Evolutionary conservation across 495 filamentous ascomycete species (phyloP), one percentile per base, ranked within the genome.

Genomic region (Aspergillus affinis): DNA sequence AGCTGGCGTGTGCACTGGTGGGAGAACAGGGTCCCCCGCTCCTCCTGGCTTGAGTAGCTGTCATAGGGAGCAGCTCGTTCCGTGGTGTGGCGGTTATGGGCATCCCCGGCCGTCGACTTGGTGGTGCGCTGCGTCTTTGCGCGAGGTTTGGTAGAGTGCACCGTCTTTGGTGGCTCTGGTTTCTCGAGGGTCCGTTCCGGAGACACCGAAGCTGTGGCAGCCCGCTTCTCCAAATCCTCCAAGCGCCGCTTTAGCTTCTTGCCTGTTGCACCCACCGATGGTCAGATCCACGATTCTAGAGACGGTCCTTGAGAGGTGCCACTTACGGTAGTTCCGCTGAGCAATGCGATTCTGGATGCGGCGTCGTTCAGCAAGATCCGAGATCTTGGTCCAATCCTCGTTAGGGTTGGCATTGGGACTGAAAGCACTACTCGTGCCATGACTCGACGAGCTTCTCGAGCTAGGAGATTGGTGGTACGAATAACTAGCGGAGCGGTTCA

Each of bases 301-400:
- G 51, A 12, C 52, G 12, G 19, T 3, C 26, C 27, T n/a, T 32
- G n/a, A 41, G 53, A 50, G 26, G 29, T 47, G 61, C 63, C 20
- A 90, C 93, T 73, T 82, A 97, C 93, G 93, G 79, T 98, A 98
- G 79, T 98, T 98, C 59, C 93, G 88, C 78, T 98, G 93, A 47
- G 93, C 93, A 76, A 98, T 98, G 53, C 93, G 86, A 77, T 98
- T 98, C 78, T 98, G 93, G 78, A 98, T 97, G 68, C 93, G 83
- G 69, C 93, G 82, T 64, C 93, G 86, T 78, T 97, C 93, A 55
- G 93, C 93, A 46, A 97, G 84, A 71, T 98, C 93, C 48, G 94
- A 97, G 75, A 98, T 97, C 85, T 98, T 94, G 69, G 93, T 98
- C 93, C 93, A 98, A 79, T 98, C 93, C 76, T 98, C 93, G 65